Evolutionary conservation across 2,329 filamentous ascomycete genomes (phyloP).

Genomic region (Phaeosphaeriaceae sp.): DNA sequence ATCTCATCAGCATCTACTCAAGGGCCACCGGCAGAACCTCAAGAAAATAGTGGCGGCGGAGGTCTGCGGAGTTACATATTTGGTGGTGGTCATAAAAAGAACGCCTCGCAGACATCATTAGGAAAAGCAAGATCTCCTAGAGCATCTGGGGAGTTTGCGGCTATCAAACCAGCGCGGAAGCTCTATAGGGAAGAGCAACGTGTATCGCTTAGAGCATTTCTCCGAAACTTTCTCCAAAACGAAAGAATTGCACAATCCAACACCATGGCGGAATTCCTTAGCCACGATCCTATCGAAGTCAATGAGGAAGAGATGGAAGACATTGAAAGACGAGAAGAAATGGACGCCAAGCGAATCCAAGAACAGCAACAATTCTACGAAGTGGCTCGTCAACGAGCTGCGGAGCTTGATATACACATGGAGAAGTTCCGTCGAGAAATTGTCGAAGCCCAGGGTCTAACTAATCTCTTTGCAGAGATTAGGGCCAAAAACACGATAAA

Average conservation of each 20-base stretch:
- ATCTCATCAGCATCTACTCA: conserved; percentile 80
- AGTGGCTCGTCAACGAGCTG: conserved; percentile 86
- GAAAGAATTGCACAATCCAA: conserved; percentile 81
- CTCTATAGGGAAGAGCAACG: conserved; percentile 89
- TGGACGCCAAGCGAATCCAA: conserved; percentile 87
- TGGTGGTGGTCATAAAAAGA: conserved; percentile 49
- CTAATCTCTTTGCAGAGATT: conserved; percentile 91
- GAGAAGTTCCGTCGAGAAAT: conserved; percentile 75
- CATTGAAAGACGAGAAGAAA: conserved; percentile 76
- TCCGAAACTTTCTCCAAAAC: conserved; percentile 86
- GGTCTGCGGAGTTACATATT: conserved; percentile 55
- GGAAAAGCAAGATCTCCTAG: conserved; percentile 36
- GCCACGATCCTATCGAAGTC: conserved; percentile 71
- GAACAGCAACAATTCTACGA: conserved; percentile 96
- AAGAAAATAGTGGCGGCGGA: conserved; percentile 45
- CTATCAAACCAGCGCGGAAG: conserved; percentile 55
- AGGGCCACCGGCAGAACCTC: conserved; percentile 50
- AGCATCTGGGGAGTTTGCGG: conserved; percentile 39
- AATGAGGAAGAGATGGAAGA: conserved; percentile 85
- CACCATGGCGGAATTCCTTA: conserved; percentile 84
- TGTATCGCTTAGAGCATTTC: conserved; percentile 86
- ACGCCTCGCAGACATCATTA: conserved; percentile 50
- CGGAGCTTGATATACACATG: conserved; percentile 97
- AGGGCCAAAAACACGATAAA: conserved; percentile 85
- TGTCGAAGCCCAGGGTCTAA: conserved; percentile 81